Evolutionary conservation across 140 eudicot species (phyloP).

Genomic region (Cichorium intybus): DNA sequence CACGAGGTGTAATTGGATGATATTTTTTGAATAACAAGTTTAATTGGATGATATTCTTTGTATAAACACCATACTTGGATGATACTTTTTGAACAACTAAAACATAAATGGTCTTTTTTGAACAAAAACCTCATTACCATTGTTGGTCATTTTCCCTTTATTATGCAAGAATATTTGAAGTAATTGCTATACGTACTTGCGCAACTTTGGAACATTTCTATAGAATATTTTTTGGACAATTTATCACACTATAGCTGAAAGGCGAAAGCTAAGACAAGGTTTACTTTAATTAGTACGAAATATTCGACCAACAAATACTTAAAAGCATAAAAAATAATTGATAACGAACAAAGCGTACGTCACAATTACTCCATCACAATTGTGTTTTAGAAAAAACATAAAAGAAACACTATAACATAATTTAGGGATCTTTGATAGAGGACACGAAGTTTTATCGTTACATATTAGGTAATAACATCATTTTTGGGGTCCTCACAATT

Average conservation of each 20-base stretch:
- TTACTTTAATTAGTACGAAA: constrained; percentile 18
- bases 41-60: no score
- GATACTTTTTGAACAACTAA: no score
- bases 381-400: not conserved
- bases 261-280: constrained; percentile 4
- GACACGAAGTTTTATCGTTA: not conserved
- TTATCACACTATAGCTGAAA: constrained; percentile 14
- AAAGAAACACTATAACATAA: not conserved
- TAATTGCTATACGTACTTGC: constrained; percentile 24
- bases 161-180: constrained; percentile 27
- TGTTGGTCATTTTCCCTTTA: no score
- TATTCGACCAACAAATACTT: constrained; percentile 9
- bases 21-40: no score
- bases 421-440: not conserved
- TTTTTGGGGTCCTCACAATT: not conserved
- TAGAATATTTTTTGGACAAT: constrained; percentile 13
- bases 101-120: no score
- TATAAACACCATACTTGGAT: no score
- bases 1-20: no score
- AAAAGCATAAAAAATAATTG: constrained; percentile 10
- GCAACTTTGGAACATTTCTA: constrained; percentile 23
- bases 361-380: not conserved
- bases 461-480: not conserved
- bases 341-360: constrained; percentile 1
- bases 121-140: no score